Base-by-base conservation (phyloP, 2,329 filamentous ascomycete genomes). In the Aspergillus uvarum region DNA sequence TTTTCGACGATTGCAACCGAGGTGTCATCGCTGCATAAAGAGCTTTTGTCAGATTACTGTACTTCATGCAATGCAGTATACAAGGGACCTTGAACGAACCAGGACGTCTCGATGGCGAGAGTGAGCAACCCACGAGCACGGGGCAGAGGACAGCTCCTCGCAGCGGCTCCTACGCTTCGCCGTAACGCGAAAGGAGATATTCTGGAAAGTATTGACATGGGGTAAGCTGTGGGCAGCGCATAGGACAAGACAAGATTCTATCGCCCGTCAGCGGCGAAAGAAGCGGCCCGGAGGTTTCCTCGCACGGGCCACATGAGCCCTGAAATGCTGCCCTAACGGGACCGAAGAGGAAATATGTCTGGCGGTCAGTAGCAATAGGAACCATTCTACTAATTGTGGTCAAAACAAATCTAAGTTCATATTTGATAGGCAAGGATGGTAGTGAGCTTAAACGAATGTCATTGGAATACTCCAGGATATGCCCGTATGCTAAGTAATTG, bases 1-100 rank as follows among this genome's bases (percentile, higher is more conserved):
- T 87, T 88, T 56, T 90, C 85, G 44, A 97, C 82, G 51, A 98
- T 77, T 31, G 94, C 89, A 21, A 97, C 92, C 59, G 90, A 93
- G 1, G 93, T 96, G 79, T 98, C 94, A 77, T 98, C 94, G 82
- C 94, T 81, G 31, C 14, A 24, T 47, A 10, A 24, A 24, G 22
- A 1, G 4, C 3, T 11, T n/a, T 22, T 16, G 32, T 35, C 12
- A 35, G 32, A 44, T 47, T 10, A 19, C 47, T 24, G n/a, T 21
- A 44, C n/a, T 54, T 49, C 2, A 32, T 51, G 24, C 29, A n/a
- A 35, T 26, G 38, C 21, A 16, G 48, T 16, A 22, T 29, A 16
- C 21, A 42, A 32, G 58, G 26, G 26, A 49, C 32, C 35, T 12
- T 47, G 31, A 12, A 56, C 67, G 63, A 64, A 79, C 77, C 77